Evolutionary conservation across 179 eudicot genomes (phyloP), one percentile per base, ranked within the genome.

Genomic region (Sideroxylon spinosum): DNA sequence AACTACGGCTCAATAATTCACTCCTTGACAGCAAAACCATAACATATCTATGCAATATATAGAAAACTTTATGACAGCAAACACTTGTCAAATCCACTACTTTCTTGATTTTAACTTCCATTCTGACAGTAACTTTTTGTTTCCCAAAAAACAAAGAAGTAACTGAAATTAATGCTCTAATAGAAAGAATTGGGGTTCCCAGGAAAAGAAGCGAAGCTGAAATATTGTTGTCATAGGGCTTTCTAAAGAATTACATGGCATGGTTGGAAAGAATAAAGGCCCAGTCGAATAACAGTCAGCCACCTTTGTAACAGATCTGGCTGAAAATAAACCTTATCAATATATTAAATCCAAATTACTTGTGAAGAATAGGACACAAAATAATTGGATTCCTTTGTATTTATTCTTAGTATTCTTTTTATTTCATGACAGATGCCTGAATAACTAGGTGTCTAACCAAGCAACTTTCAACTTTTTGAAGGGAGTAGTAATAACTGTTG

Each of bases 31-130:
- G 25, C 22, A 19, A 32, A 74, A 1, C 68, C 19, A 59, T 17
- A 32, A 44, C 13, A n/a, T 10, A n/a, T 20, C 17, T 63, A 74
- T 29, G 19, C 48, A 2, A 67, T 32, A 37, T n/a, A 32, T 2
- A 67, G 23, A 4, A 37, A 10, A 67, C n/a, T n/a, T 32, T 32
- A 49, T 32, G 48, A n/a, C 63, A n/a, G 10, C 63, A 59, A 59
- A 63, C 5, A 28, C 67, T 22, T 63, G 25, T 68, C 50, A 68
- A 19, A 68, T 69, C 26, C 52, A 37, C 71, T 67, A 32, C 71
- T 67, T 49, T 48, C 50, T 46, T 69, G 28, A 69, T 69, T 68
- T 69, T 28, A 46, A n/a, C 56, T 44, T 19, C 32, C 55, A 20
- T 69, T 46, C 73, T 49, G 6, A 63, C 2, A 44, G 17, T 17